Evolutionary conservation across 345 rosid species (phyloP).

Genomic region (Salix caprea): DNA sequence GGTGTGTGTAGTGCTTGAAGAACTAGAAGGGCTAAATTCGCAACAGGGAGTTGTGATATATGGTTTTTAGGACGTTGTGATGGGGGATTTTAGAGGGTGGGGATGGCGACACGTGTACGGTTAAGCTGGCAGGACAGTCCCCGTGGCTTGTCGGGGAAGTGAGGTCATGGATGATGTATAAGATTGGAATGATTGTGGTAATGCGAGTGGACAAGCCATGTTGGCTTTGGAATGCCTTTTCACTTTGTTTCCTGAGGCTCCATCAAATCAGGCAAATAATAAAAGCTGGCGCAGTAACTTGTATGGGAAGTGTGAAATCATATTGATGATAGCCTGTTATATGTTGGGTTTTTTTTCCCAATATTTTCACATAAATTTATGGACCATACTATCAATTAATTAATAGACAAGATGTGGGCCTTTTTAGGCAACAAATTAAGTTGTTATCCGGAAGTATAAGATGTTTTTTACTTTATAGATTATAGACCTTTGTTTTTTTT

Average conservation of each 20-base stretch:
- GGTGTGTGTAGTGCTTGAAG: not conserved
- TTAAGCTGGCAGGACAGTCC: constrained; percentile 31
- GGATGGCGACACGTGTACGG: constrained; percentile 47
- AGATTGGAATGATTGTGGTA: constrained; percentile 35
- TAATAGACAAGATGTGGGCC: no score
- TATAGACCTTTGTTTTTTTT: no score
- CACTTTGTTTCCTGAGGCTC: constrained; percentile 8
- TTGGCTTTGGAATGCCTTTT: constrained; percentile 26
- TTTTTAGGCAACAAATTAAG: no score
- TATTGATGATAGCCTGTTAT: not conserved
- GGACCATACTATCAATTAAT: no score
- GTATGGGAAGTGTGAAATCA: not conserved
- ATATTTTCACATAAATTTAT: not conserved
- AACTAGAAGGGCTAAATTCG: constrained; percentile 12
- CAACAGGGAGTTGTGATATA: constrained; percentile 24
- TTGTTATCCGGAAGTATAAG: no score
- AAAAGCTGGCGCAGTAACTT: not conserved
- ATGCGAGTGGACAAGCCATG: constrained; percentile 40
- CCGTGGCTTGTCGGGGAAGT: constrained; percentile 41
- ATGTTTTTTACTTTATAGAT: no score
- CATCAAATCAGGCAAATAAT: constrained; percentile 9
- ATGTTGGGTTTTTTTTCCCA: not conserved
- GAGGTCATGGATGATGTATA: constrained; percentile 56
- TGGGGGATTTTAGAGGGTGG: constrained; percentile 28
- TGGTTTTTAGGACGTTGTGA: constrained; percentile 9